Evolutionary conservation across 257 asterid species (phyloP), one percentile per base, ranked within the genome.

Genomic region (Eustoma russellianum): DNA sequence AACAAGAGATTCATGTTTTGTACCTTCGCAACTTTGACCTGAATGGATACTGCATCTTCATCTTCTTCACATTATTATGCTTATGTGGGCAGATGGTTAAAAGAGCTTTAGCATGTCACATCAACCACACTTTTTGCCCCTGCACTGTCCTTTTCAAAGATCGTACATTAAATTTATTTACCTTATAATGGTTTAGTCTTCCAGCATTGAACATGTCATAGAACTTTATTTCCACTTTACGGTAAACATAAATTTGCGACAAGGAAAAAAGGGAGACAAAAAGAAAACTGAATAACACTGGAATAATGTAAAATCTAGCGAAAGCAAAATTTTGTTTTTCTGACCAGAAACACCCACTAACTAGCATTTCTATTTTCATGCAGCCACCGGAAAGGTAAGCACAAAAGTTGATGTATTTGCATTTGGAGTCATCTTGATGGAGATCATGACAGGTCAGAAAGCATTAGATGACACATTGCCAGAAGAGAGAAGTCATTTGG

Each of bases 361-460:
- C 14, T 9, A n/a, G 15, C 3, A 6, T 50, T 13, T 55, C 49
- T 61, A 44, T 5, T 38, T 63, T 7, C 43, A 7, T 56, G 71
- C 91, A 87, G 97, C 86, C 14, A 84, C 95, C 0, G 98, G 98
- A 55, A 75, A 81, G 67, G 98, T 91, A 53, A 91, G 94, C 34
- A 74, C 85, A 10, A 83, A 82, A 69, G 83, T 78, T 3, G 98
- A 91, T 35, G 95, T 91, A 19, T 91, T 64, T 18, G 91, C 97
- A 52, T 91, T 73, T 13, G 97, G 98, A 5, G 98, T 87, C 50
- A 66, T 91, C 56, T 65, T 91, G 70, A 87, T 87, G 98, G 98
- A 91, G 73, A 59, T 87, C 12, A 66, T 87, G 41, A 84, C 94
- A 0, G 88, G 97, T 9, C 57, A 83, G 59, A 87, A 76, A 61